These are phyloP conservation scores for Saccharum hybrid DNA, from an alignment of 202 grass and related monocot species.

Conservation along the genomic window DNA sequence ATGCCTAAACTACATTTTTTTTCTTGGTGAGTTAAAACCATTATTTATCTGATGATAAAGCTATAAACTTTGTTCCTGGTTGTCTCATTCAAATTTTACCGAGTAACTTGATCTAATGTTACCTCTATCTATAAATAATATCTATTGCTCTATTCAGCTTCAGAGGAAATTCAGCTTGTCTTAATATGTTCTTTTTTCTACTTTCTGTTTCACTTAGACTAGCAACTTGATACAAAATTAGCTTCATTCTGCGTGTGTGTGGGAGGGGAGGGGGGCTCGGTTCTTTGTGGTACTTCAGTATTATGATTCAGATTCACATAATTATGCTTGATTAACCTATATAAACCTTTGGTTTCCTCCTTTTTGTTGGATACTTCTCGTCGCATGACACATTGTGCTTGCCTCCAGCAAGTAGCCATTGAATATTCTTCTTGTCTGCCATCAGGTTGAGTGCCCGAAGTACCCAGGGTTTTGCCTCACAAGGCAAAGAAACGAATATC, in stretches of 20 bases:
- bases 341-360: background rate
- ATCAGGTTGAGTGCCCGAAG: constrained; percentile 93
- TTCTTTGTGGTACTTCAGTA: background rate
- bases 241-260: background rate
- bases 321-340: background rate
- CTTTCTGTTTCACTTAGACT: background rate
- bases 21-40: background rate
- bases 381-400: background rate
- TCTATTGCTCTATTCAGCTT: background rate
- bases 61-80: background rate
- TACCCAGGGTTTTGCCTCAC: constrained; percentile 93
- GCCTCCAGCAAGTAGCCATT: background rate
- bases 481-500: constrained; percentile 88
- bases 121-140: background rate
- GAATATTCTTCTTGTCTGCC: constrained; percentile 12
- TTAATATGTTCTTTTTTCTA: constrained; percentile 4
- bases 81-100: constrained; percentile 20
- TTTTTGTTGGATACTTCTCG: background rate
- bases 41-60: background rate
- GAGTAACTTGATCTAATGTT: background rate
- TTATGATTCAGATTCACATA: constrained; percentile 28
- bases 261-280: background rate
- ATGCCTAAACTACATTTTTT: constrained; percentile 1
- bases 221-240: background rate
- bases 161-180: background rate